A percentile compares a stretch with the other conserved stretches of the same genome.
These are phyloP conservation scores for Vitis amurensis DNA, from an alignment of 164 flowering plant species.

Conservation along the genomic window DNA sequence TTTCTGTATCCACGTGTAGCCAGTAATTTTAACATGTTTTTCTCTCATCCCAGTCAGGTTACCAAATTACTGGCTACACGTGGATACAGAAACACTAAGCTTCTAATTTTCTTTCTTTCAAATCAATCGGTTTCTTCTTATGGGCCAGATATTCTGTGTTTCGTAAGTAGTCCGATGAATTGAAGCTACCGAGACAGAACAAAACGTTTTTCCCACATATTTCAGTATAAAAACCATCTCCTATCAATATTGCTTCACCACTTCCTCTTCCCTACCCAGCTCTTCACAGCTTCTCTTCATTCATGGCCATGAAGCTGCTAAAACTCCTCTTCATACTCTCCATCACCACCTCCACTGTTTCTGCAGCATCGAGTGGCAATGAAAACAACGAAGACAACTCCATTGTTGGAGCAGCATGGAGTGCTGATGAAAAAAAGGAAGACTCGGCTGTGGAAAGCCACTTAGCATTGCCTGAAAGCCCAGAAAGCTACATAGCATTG, in stretches of 20 bases:
- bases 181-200: constrained; percentile 4
- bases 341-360: background rate
- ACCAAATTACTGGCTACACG: background rate
- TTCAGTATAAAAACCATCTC: no score
- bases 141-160: background rate
- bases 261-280: no score
- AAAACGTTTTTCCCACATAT: background rate
- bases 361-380: no score
- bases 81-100: background rate
- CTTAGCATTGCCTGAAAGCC: no score
- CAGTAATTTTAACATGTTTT: background rate
- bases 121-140: constrained; percentile 4
- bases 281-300: background rate
- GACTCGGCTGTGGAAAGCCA: background rate
- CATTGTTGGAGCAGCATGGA: background rate
- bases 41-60: no score
- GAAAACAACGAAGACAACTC: background rate
- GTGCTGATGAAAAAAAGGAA: background rate
- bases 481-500: no score
- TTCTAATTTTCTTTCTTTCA: background rate
- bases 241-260: no score
- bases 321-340: constrained; percentile 2
- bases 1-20: background rate
- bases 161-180: constrained; percentile 3
- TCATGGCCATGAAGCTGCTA: constrained; percentile 1